Conservation (phyloP, 768 basidiomycete species). For the Amanita pseudoporphyria region DNA sequence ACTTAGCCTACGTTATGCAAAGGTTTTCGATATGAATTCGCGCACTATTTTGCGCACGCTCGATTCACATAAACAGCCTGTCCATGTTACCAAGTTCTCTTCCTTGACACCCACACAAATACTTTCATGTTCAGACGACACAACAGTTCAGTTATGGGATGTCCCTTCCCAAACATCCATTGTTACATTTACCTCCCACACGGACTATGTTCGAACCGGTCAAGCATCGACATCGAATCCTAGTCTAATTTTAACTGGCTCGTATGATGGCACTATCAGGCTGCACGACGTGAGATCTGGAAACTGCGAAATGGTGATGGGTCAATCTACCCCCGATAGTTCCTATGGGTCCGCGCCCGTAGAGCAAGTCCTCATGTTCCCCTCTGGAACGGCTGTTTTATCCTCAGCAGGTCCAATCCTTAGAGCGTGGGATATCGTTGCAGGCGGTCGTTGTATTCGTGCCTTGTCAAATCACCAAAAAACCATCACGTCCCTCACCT, state of each 20-base stretch:
- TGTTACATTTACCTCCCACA: constrained; percentile 74
- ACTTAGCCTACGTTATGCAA: constrained; percentile 1
- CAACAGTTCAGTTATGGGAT: constrained; percentile 91
- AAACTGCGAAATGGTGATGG: constrained; percentile 78
- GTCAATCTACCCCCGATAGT: constrained; percentile 24
- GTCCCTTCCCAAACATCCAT: constrained; percentile 80
- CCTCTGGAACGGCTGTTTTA: constrained; percentile 76
- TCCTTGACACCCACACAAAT: constrained; percentile 70
- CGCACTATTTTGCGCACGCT: constrained; percentile 90
- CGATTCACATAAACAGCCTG: constrained; percentile 91
- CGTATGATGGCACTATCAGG: constrained; percentile 87
- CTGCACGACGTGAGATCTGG: constrained; percentile 84
- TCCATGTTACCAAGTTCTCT: constrained; percentile 93
- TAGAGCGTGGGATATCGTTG: constrained; percentile 91
- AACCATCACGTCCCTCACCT: constrained; percentile 83
- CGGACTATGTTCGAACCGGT: constrained; percentile 94
- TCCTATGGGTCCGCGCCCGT: constrained; percentile 50
- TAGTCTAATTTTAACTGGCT: constrained; percentile 81
- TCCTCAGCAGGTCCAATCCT: constrained; percentile 90
- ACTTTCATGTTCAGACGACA: constrained; percentile 94
- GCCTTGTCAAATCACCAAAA: constrained; percentile 98
- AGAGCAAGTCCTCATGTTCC: constrained; percentile 89
- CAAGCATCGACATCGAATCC: constrained; percentile 79
- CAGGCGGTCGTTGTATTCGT: constrained; percentile 79
- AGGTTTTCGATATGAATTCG: constrained; percentile 92